Base-by-base conservation (phyloP, 192 early-diverging fungal genomes). In the Backusella australiensis region DNA sequence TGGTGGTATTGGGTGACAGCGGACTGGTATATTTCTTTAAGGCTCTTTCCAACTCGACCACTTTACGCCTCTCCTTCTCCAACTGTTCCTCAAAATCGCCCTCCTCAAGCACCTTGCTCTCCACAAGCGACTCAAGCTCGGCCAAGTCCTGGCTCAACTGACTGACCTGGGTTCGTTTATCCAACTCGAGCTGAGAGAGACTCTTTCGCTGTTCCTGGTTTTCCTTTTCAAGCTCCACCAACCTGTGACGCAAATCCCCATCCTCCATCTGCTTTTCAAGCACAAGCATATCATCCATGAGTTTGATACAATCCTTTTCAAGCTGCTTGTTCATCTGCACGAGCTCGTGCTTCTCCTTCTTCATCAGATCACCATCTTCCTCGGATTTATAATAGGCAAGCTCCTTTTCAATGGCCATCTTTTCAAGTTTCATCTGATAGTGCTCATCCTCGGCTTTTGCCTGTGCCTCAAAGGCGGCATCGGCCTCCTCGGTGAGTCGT, bases 241-340 rank as follows among this genome's bases (percentile, higher is more conserved):
- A 3, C 12, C 11, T 38, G 0, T 12, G 9, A 2, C 19, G 32
- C n/a, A 41, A 4, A 6, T 34, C 52, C 0, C 14, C 21, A 6
- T 17, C 26, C 8, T 53, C 46, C 19, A 44, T 29, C 77, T 93
- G 90, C 0, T 84, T 82, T 53, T 86, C 88, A 72, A 94, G 78
- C 59, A 83, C 78, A 71, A 93, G 91, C 72, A 93, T 86, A 72
- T 94, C 93, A 26, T 93, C 91, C 78, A 91, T 89, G 38, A 94
- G 81, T 56, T 90, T 88, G 59, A 91, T 80, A 78, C 90, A 91
- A 80, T 93, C 92, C 29, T 86, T 84, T 74, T 94, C 93, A n/a
- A 93, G 84, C 77, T 89, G 88, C 52, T 88, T 85, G 67, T 91
- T 87, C n/a, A 89, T 86, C 34, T 90, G 87, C 67, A 85, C 59